Evolutionary conservation across 352 stramenopile species (phyloP).

Genomic region (Phytophthora pini): DNA sequence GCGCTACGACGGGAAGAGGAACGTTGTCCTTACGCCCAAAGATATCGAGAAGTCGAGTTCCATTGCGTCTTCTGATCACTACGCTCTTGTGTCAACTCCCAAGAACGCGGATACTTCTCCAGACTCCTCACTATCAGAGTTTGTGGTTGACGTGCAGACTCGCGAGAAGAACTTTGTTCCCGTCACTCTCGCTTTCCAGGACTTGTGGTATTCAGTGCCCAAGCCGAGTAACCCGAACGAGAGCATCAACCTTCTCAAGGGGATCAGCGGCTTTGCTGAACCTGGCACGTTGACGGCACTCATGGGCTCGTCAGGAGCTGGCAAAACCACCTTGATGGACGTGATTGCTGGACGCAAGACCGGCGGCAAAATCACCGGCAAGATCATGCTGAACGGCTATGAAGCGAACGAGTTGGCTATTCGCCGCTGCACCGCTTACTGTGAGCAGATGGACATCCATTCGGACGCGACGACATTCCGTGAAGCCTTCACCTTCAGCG

Average conservation of each 20-base stretch:
- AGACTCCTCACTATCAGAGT: background rate
- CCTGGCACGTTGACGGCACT: conserved; percentile 12
- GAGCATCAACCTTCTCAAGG: conserved; percentile 9
- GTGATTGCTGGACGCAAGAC: conserved; percentile 20
- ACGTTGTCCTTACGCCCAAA: conserved; percentile 13
- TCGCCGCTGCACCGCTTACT: conserved; percentile 19
- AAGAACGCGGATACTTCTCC: conserved; percentile 8
- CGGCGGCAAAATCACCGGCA: conserved; percentile 10
- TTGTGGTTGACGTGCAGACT: conserved; percentile 6
- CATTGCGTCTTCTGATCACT: conserved; percentile 7
- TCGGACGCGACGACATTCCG: conserved; percentile 8
- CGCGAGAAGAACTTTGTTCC: conserved; percentile 3
- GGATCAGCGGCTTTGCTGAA: conserved; percentile 11
- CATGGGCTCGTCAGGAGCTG: conserved; percentile 11
- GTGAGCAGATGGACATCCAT: conserved; percentile 24
- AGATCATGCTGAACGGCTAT: conserved; percentile 13
- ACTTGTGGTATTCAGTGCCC: conserved; percentile 10
- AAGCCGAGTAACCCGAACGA: conserved; percentile 10
- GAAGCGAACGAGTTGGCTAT: conserved; percentile 16
- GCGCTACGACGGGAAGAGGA: conserved; percentile 30
- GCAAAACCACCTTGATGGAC: conserved; percentile 16
- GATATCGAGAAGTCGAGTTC: conserved; percentile 1
- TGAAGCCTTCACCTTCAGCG: conserved; percentile 42
- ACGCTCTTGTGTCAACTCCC: conserved; percentile 14
- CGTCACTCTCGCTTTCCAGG: conserved; percentile 1